Conservation (phyloP, 352 stramenopile species). For the Aphanomyces invadans region DNA sequence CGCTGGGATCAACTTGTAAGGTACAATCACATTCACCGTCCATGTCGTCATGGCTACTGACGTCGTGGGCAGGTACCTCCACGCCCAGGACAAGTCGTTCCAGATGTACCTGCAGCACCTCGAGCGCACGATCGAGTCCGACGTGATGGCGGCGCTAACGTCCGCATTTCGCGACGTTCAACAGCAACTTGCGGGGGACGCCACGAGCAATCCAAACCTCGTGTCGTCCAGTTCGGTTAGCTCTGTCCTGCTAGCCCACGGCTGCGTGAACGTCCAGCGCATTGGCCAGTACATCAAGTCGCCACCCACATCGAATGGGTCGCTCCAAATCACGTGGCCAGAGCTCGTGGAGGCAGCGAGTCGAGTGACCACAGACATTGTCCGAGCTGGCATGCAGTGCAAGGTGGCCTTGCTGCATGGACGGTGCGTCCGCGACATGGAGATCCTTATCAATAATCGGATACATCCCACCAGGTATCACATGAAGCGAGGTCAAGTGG, state of each 20-base stretch:
- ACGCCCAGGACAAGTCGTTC: conserved; percentile 9
- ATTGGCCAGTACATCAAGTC: not conserved
- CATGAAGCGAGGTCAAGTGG: conserved; percentile 37
- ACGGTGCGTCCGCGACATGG: conserved; percentile 21
- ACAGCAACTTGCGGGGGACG: not conserved
- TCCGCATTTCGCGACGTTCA: not conserved
- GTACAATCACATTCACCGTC: not conserved
- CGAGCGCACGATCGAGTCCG: not conserved
- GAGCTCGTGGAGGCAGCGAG: conserved; percentile 32
- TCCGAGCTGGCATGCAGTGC: conserved; percentile 27
- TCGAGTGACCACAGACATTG: conserved; percentile 13
- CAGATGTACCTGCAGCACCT: conserved; percentile 7
- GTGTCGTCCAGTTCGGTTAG: not conserved
- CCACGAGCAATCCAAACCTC: not conserved
- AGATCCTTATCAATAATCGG: not conserved
- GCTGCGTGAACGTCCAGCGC: not conserved
- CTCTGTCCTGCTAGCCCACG: not conserved
- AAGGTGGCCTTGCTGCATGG: conserved; percentile 45
- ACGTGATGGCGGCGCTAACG: not conserved
- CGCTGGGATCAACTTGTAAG: conserved; percentile 1
- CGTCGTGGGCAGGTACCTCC: not conserved
- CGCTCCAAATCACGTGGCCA: conserved; percentile 30
- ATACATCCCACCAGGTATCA: not conserved
- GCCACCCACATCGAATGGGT: not conserved
- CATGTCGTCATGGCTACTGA: not conserved